Evolutionary conservation across 1,139 yeast species (phyloP).

Genomic region (Pneumocystis murina): DNA sequence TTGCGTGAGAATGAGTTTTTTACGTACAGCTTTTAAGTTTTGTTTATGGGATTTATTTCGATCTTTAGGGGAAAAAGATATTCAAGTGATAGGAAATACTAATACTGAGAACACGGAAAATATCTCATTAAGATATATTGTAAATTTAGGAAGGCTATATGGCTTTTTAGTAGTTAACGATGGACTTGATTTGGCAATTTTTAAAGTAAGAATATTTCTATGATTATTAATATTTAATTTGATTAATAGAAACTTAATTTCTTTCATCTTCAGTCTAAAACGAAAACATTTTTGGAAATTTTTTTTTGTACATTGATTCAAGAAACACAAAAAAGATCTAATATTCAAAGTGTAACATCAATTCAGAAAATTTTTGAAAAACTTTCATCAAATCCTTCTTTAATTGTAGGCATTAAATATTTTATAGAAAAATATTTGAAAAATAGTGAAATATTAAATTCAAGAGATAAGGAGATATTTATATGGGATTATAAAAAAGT

Average conservation of each 20-base stretch:
- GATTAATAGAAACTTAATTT: conserved; percentile 18
- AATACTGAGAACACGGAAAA: conserved; percentile 26
- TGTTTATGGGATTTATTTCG: conserved; percentile 77
- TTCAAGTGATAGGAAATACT: conserved; percentile 28
- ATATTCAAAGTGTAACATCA: conserved; percentile 38
- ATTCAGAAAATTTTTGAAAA: conserved; percentile 42
- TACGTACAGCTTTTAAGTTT: conserved; percentile 77
- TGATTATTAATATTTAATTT: conserved; percentile 53
- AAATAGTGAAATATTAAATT: conserved; percentile 27
- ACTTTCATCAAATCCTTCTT: conserved; percentile 46
- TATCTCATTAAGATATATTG: conserved; percentile 34
- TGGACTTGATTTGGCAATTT: conserved; percentile 34
- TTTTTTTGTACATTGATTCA: conserved; percentile 55
- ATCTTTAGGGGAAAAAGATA: conserved; percentile 38
- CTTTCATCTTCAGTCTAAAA: conserved; percentile 52
- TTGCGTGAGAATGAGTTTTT: conserved; percentile 49
- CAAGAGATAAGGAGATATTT: conserved; percentile 45
- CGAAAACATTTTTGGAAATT: conserved; percentile 56
- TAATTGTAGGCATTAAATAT: conserved; percentile 60
- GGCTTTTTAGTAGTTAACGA: conserved; percentile 8
- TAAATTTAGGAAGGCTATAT: conserved; percentile 62
- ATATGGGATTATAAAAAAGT: conserved; percentile 47
- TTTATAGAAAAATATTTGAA: conserved; percentile 35
- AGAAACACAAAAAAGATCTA: conserved; percentile 19
- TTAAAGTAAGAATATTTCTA: conserved; percentile 60